Percentiles rank a stretch among this genome's conserved stretches.
phyloP scores from a whole-genome alignment of 2,329 filamentous ascomycete species.

The Phaeophleospora eucalypticola region DNA sequence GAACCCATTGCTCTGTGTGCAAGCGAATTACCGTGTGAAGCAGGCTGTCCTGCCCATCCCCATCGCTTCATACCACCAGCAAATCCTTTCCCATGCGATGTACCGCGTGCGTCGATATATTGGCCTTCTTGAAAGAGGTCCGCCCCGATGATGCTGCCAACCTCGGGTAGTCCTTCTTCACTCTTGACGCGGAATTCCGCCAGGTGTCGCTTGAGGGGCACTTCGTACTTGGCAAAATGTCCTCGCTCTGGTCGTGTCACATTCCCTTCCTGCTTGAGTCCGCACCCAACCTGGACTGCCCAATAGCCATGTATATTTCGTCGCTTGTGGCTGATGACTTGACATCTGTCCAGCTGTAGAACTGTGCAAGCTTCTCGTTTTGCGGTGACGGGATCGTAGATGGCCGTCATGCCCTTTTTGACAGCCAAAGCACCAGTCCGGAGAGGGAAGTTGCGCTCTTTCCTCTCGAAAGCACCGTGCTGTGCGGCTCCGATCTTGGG shows the following conservation, averaged over 20 bases:
- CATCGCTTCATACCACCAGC: conserved; percentile 97
- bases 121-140: conserved; percentile 89
- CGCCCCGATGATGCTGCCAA: conserved; percentile 74
- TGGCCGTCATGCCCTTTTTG: conserved; percentile 94
- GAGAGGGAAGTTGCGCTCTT: conserved; percentile 55
- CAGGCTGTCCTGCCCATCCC: conserved; percentile 82
- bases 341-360: conserved; percentile 85
- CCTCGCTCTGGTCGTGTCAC: conserved; percentile 79
- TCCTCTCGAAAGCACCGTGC: conserved; percentile 57
- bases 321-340: conserved; percentile 86
- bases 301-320: conserved; percentile 79
- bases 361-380: conserved; percentile 82
- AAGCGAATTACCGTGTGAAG: conserved; percentile 91
- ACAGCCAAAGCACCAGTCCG: conserved; percentile 78
- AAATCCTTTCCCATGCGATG: conserved; percentile 85
- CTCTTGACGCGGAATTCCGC: conserved; percentile 82
- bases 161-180: conserved; percentile 65
- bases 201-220: conserved; percentile 79
- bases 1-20: conserved; percentile 92
- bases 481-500: conserved; percentile 55
- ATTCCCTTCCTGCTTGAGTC: conserved; percentile 68
- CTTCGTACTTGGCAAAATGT: conserved; percentile 76
- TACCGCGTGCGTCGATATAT: conserved; percentile 78
- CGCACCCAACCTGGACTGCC: conserved; percentile 84
- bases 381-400: conserved; percentile 74